A percentile compares a stretch with the other conserved stretches of the same genome.
Evolutionary conservation across 2,329 filamentous ascomycete genomes (phyloP).

Genomic region (Penicillium hordei): DNA sequence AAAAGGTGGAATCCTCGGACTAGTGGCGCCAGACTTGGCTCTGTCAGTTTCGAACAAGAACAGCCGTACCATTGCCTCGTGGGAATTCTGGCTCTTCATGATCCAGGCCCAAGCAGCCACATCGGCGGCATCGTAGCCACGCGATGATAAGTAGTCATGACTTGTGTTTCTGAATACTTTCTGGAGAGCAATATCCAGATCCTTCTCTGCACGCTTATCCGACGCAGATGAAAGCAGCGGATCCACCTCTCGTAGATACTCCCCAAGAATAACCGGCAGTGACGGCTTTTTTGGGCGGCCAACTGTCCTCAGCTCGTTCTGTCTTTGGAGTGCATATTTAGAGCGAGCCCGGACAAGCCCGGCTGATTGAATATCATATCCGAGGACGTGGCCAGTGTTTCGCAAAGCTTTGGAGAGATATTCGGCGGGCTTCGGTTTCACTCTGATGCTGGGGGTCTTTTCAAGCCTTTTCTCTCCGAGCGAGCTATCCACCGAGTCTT

Average conservation of each 20-base stretch:
- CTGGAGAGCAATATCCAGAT: slow-evolving; percentile 30
- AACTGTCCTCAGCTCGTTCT: slow-evolving; percentile 9
- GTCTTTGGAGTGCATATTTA: background rate
- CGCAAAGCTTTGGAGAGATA: slow-evolving; percentile 34
- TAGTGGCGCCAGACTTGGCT: background rate
- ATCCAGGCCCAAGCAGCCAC: slow-evolving; percentile 51
- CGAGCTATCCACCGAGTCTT: background rate
- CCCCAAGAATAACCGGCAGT: slow-evolving; percentile 39
- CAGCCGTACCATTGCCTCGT: slow-evolving; percentile 41
- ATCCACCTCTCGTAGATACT: slow-evolving; percentile 40
- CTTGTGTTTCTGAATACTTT: slow-evolving; percentile 34
- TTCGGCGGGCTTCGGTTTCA: slow-evolving; percentile 30
- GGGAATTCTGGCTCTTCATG: slow-evolving; percentile 37
- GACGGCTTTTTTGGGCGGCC: slow-evolving; percentile 22
- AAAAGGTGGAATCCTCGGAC: slow-evolving; percentile 44
- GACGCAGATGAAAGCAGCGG: slow-evolving; percentile 23
- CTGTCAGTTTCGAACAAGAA: slow-evolving; percentile 31
- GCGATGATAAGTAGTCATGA: slow-evolving; percentile 31
- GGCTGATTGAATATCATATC: background rate
- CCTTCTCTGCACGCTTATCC: background rate
- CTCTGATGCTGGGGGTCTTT: background rate
- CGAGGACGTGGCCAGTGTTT: slow-evolving; percentile 20
- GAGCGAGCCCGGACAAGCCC: slow-evolving; percentile 3
- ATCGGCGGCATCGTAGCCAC: slow-evolving; percentile 40
- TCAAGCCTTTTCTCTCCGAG: background rate